Evolutionary conservation across 768 basidiomycete genomes (phyloP), one percentile per base, ranked within the genome.

Genomic region (Chlorophyllum brunneum): DNA sequence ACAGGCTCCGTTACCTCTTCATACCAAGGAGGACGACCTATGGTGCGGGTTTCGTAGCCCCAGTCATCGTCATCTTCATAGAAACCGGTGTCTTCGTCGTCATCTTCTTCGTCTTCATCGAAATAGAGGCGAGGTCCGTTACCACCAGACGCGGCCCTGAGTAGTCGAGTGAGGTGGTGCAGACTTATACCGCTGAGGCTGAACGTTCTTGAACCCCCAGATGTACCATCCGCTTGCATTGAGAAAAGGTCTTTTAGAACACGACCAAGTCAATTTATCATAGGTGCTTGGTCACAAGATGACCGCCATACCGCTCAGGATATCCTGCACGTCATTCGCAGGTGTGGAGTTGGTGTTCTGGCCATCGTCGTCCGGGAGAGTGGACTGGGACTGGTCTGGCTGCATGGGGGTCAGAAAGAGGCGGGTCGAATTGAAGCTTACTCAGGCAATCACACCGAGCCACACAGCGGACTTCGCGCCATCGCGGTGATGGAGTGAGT

Each of bases 1-100:
- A 85, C 79, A 5, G 90, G 86, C 53, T 85, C 77, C 16, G 66
- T 80, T 20, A 77, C 72, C 56, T 59, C 63, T 56, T 62, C 65
- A 59, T 60, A 67, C 68, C 67, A 71, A 10, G 51, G 33, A 1
- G 45, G 51, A 15, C 34, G 45, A 31, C 36, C 27, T n/a, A 29
- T 18, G 8, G 16, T 18, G 16, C 51, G 51, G 18, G 47, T 29
- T 24, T 43, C 42, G 36, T 52, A 50, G 26, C 20, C 11, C 11
- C 70, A 71, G 2, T 66, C 65, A 5, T 72, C 70, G 18, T 66
- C 69, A 6, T 67, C 66, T 10, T 66, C 65, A 26, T 65, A 63
- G 30, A 64, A 63, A 47, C 69, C 63, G 27, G 66, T 62, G 7
- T 65, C 62, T 5, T 62, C 58, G 10, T 60, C 61, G 10, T 59